Base-by-base conservation (phyloP, 768 basidiomycete species). In the Fomitopsis serialis region DNA sequence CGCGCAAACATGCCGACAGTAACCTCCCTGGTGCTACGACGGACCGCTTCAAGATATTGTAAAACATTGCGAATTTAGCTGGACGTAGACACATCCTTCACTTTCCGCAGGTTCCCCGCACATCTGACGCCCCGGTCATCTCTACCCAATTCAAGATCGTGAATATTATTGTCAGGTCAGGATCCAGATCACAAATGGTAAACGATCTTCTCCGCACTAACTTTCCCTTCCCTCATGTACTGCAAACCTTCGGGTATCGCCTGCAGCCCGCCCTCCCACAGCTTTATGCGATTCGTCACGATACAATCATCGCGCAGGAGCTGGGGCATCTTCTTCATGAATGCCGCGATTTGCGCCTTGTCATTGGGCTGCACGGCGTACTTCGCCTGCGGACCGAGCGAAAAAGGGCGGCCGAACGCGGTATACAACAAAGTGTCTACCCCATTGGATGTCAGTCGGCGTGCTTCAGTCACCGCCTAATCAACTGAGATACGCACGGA, bases 181-280 rank as follows among this genome's bases (percentile, higher is more conserved):
- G n/a, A n/a, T n/a, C n/a, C n/a, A n/a, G n/a, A 32, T 40, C 37
- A 48, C 19, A 64, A 47, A 22, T 56, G 54, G 52, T 57, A 63
- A 3, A 59, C 60, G 32, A 61, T 47, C 42, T 66, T 65, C 52
- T 58, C 53, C n/a, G 52, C 64, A 48, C 60, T 62, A 10, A 62
- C 56, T 55, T 64, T 64, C 13, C 62, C 62, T 15, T 61, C 57
- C 24, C 48, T 47, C 64, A 66, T 63, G 34, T 57, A 57, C 29
- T 58, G 45, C 40, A 65, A 32, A 3, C 58, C 54, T 7, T 55
- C 62, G 4, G 42, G 45, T 27, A 63, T 50, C 6, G 49, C 40
- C 15, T 42, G 50, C 24, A 63, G 45, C 8, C 62, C 63, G 4
- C 54, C 53, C 10, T 55, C 49, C 49, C 51, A 61, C 8, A 60